Base-by-base conservation (phyloP, 1,139 yeast genomes). In the Kodamaea plutei region DNA sequence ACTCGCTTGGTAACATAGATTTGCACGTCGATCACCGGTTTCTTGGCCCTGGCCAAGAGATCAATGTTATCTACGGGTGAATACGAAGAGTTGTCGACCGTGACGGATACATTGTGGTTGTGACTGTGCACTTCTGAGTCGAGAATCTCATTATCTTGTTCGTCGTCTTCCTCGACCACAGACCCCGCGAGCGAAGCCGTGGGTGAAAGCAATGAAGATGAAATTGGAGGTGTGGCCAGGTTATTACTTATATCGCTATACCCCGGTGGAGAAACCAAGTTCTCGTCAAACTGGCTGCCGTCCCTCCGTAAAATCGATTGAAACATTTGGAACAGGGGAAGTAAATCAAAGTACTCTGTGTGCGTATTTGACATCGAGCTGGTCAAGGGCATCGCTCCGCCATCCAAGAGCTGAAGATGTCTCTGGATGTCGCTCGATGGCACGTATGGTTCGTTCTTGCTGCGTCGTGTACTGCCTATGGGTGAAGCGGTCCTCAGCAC, bases 311-410 rank as follows among this genome's bases (percentile, higher is more conserved):
- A 59, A 35, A 77, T 63, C 16, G 74, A 64, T 41, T 72, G 77
- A 43, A 72, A 76, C 79, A 77, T 74, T 42, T 76, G 81, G 47
- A 77, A 78, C 2, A 82, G 74, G 1, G 84, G 84, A 26, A 77
- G 51, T 3, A 77, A 67, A 44, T 77, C 82, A 41, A 67, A 68
- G 42, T 65, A 67, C 36, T 66, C 71, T 0, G 72, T 66, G 24
- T 61, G 67, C 2, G 66, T 48, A 22, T 56, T 47, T 2, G 68
- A 54, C 2, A 54, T 36, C 3, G 49, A 40, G 4, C 62, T 40
- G 1, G 57, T 43, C 20, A 34, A n/a, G n/a, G n/a, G n/a, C n/a
- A n/a, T n/a, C n/a, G n/a, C n/a, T n/a, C n/a, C n/a, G n/a, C n/a
- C n/a, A n/a, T n/a, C n/a, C n/a, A n/a, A n/a, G n/a, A n/a, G n/a